These are phyloP conservation scores for Plasmodium ovale DNA, from an alignment of 169 alveolate species.

Conservation along the genomic window DNA sequence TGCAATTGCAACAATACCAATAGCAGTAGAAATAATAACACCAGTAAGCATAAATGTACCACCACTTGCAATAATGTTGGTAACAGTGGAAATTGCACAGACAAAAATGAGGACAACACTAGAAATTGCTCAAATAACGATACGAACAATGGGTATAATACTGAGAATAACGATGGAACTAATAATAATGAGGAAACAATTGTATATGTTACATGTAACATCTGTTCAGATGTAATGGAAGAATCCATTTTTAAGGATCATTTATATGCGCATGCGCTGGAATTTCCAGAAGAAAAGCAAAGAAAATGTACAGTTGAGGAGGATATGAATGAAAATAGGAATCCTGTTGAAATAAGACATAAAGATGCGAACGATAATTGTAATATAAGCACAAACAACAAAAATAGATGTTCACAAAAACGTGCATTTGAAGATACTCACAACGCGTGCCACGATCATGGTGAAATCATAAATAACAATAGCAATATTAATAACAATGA, in stretches of 20 bases:
- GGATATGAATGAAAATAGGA: neutral
- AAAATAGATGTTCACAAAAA: slow-evolving; percentile 16
- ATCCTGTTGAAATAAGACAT: slow-evolving; percentile 3
- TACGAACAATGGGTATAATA: neutral
- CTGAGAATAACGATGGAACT: neutral
- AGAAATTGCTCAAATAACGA: neutral
- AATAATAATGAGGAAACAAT: neutral
- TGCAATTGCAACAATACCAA: neutral
- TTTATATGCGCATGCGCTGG: slow-evolving; percentile 50
- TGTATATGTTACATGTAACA: slow-evolving; percentile 22
- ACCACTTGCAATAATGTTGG: neutral
- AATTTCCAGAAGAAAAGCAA: neutral
- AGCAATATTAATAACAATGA: neutral
- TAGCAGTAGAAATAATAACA: neutral
- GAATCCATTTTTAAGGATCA: slow-evolving; percentile 32
- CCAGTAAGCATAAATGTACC: neutral
- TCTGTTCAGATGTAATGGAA: slow-evolving; percentile 44
- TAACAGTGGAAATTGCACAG: neutral
- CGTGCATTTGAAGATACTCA: neutral
- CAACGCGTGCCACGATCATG: neutral
- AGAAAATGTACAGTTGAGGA: neutral
- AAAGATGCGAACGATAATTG: slow-evolving; percentile 8
- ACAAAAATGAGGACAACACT: neutral
- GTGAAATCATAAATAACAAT: neutral
- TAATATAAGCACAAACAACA: slow-evolving; percentile 4